Conservation (phyloP, 2,329 filamentous ascomycete species). For the Ceratocystis albifundus region DNA sequence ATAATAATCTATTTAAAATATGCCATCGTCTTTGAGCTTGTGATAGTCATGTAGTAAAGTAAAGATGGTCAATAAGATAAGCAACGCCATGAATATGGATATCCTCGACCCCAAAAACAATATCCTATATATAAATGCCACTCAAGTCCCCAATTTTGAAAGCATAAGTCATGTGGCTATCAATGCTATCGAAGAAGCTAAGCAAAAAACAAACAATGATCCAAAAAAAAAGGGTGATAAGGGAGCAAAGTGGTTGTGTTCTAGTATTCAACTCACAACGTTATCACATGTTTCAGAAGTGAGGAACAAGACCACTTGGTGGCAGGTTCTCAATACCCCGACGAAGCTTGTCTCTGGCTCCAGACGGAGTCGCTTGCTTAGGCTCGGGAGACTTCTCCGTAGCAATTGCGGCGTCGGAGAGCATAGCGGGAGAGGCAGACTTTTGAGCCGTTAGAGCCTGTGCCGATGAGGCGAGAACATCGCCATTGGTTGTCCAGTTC, state of each 20-base stretch:
- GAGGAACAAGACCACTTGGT: conserved; percentile 12
- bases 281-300: not conserved
- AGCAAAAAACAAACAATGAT: conserved; percentile 5
- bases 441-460: conserved; percentile 14
- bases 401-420: conserved; percentile 12
- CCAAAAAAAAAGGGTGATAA: conserved; percentile 6
- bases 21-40: conserved; percentile 1
- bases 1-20: conserved; percentile 13
- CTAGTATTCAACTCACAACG: not conserved
- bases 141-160: not conserved
- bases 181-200: not conserved
- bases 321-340: conserved; percentile 22
- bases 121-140: conserved; percentile 2
- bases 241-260: not conserved
- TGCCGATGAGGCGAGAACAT: conserved; percentile 1
- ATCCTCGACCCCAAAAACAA: conserved; percentile 1
- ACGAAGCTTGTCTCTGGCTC: conserved; percentile 19
- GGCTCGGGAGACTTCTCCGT: conserved; percentile 18
- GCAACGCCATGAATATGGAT: not conserved
- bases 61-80: conserved; percentile 19
- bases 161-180: not conserved
- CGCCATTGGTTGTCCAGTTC: conserved; percentile 14
- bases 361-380: conserved; percentile 19
- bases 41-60: not conserved
- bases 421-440: conserved; percentile 18